Percentiles rank a stretch among this genome's conserved stretches.
phyloP scores from a whole-genome alignment of 2,329 filamentous ascomycete species.

The Fusarium clavum region DNA sequence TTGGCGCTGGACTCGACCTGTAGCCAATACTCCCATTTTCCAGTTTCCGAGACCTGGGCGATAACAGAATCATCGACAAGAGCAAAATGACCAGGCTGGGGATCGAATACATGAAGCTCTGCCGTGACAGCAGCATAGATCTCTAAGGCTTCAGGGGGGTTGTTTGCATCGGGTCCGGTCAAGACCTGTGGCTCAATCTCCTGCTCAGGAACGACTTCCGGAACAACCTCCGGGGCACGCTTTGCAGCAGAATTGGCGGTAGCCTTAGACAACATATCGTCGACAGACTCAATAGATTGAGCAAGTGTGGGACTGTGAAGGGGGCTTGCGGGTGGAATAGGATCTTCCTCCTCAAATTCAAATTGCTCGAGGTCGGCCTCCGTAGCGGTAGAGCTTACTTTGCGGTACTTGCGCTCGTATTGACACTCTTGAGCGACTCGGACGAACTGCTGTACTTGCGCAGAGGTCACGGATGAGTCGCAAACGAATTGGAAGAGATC shows the following conservation, averaged over 20 bases:
- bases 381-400: slow-evolving; percentile 81
- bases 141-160: slow-evolving; percentile 75
- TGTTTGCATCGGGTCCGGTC: slow-evolving; percentile 39
- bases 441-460: slow-evolving; percentile 83
- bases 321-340: slow-evolving; percentile 73
- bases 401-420: slow-evolving; percentile 95
- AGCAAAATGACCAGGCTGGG: slow-evolving; percentile 85
- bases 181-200: slow-evolving; percentile 47
- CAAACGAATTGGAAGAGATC: slow-evolving; percentile 99
- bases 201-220: slow-evolving; percentile 46
- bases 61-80: slow-evolving; percentile 80
- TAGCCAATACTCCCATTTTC: slow-evolving; percentile 95
- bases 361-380: slow-evolving; percentile 86
- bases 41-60: slow-evolving; percentile 85
- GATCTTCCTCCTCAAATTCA: slow-evolving; percentile 75
- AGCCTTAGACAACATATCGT: slow-evolving; percentile 65
- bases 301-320: slow-evolving; percentile 68
- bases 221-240: slow-evolving; percentile 51
- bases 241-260: slow-evolving; percentile 61
- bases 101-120: slow-evolving; percentile 95
- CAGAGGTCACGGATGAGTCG: slow-evolving; percentile 75
- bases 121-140: slow-evolving; percentile 80
- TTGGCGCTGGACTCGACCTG: slow-evolving; percentile 81
- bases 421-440: slow-evolving; percentile 90
- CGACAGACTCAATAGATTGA: slow-evolving; percentile 67